phyloP scores from a whole-genome alignment of 1,284 basidiomycete species.

The Psilocybe mexicana region DNA sequence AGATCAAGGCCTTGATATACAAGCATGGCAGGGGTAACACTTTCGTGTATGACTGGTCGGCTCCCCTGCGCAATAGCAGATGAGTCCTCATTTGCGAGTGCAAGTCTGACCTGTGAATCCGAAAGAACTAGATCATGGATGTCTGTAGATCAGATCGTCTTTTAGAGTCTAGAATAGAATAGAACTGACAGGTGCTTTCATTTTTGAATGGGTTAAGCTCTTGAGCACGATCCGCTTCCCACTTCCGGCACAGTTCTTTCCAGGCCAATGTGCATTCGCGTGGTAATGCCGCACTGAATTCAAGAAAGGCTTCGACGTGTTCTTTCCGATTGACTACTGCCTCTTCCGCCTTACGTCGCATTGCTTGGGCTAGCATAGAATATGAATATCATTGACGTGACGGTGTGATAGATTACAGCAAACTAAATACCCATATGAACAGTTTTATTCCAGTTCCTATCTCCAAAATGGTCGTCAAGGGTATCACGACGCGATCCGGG shows the following conservation, averaged over 20 bases:
- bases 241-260: slow-evolving; percentile 3
- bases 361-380: neutral
- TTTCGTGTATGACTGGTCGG: slow-evolving; percentile 23
- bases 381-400: neutral
- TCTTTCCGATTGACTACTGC: neutral
- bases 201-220: neutral
- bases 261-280: neutral
- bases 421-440: slow-evolving; percentile 3
- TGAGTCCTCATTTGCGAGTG: neutral
- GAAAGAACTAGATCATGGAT: neutral
- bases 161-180: neutral
- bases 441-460: slow-evolving; percentile 28
- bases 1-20: slow-evolving; percentile 26
- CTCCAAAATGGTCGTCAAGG: slow-evolving; percentile 30
- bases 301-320: slow-evolving; percentile 8
- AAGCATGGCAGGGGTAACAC: slow-evolving; percentile 23
- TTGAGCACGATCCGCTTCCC: slow-evolving; percentile 1
- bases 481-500: slow-evolving; percentile 30
- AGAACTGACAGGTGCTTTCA: neutral
- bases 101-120: slow-evolving; percentile 17
- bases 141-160: neutral
- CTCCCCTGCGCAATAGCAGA: slow-evolving; percentile 9
- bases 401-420: neutral
- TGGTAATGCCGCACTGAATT: slow-evolving; percentile 10
- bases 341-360: neutral